Percentiles rank a stretch among this genome's conserved stretches.
Conservation (phyloP, 2,329 filamentous ascomycete species). For the Cladosporium colombiae region DNA sequence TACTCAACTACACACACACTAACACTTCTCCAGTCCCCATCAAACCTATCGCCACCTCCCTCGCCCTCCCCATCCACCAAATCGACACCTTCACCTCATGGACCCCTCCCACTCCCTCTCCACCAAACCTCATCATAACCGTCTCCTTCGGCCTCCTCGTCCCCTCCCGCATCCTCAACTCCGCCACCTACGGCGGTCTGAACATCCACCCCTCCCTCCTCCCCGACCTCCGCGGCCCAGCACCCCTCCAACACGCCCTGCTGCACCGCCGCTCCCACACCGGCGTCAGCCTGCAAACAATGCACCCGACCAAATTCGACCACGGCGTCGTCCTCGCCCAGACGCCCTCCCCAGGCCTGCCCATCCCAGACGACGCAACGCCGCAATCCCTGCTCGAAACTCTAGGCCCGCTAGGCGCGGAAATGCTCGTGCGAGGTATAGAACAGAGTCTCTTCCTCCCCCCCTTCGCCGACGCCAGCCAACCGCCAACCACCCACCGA, state of each 20-base stretch:
- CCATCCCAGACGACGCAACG: slow-evolving; percentile 51
- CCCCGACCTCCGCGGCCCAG: slow-evolving; percentile 74
- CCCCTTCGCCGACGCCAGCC: slow-evolving; percentile 16
- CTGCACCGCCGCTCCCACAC: slow-evolving; percentile 61
- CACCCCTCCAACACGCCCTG: slow-evolving; percentile 84
- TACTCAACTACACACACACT: slow-evolving; percentile 22
- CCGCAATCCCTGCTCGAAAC: slow-evolving; percentile 53
- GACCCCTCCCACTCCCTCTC: slow-evolving; percentile 60
- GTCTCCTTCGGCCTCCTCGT: slow-evolving; percentile 95
- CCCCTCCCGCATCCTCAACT: slow-evolving; percentile 70
- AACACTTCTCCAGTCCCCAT: slow-evolving; percentile 64
- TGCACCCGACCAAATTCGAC: slow-evolving; percentile 76
- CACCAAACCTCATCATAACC: slow-evolving; percentile 74
- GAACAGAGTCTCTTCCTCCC: slow-evolving; percentile 62
- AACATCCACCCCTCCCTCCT: slow-evolving; percentile 93
- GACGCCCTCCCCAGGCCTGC: slow-evolving; percentile 54
- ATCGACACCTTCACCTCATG: slow-evolving; percentile 81
- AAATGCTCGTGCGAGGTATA: slow-evolving; percentile 69
- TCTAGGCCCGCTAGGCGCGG: slow-evolving; percentile 66
- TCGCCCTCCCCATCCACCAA: slow-evolving; percentile 70
- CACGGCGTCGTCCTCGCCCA: slow-evolving; percentile 71
- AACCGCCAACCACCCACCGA: slow-evolving; percentile 24
- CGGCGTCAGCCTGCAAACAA: slow-evolving; percentile 83
- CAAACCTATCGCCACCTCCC: slow-evolving; percentile 61
- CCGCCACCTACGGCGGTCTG: slow-evolving; percentile 77